Conservation (phyloP, 257 asterid genomes). For the Ballota nigra region DNA sequence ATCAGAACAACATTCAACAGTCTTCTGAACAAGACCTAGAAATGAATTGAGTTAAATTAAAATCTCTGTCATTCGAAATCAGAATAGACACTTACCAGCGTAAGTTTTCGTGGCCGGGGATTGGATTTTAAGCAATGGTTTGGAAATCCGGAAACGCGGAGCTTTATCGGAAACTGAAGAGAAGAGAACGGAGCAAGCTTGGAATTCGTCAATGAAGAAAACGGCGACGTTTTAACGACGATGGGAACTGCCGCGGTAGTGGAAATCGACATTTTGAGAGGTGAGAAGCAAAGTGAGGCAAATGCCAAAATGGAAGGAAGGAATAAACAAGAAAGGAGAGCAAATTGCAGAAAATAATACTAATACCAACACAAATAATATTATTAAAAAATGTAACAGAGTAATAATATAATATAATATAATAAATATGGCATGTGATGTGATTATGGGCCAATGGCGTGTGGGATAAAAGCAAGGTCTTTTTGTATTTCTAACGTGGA, state of each 20-base stretch:
- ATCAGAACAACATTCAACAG: neutral
- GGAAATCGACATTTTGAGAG: constrained; percentile 65
- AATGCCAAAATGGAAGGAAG: constrained; percentile 14
- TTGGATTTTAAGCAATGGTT: constrained; percentile 31
- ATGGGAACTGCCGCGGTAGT: constrained; percentile 37
- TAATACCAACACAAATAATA: neutral
- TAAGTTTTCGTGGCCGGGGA: constrained; percentile 35
- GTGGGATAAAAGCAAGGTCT: neutral
- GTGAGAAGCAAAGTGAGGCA: neutral
- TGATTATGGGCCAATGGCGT: too few species aligned
- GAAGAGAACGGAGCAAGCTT: constrained; percentile 48
- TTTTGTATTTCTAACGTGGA: too few species aligned
- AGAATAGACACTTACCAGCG: constrained; percentile 40
- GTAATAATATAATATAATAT: too few species aligned
- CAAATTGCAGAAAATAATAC: too few species aligned
- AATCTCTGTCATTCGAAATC: neutral
- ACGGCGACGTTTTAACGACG: constrained; percentile 27
- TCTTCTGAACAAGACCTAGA: constrained; percentile 1
- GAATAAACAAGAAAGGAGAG: neutral
- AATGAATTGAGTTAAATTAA: neutral
- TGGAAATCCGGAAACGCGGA: constrained; percentile 39
- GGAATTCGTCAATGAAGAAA: constrained; percentile 29
- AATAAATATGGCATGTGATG: neutral
- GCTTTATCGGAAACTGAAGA: constrained; percentile 48
- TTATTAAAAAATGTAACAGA: too few species aligned